Evolutionary conservation across 306 rosid species (phyloP), one percentile per base, ranked within the genome.

Genomic region (Macrotyloma uniflorum): DNA sequence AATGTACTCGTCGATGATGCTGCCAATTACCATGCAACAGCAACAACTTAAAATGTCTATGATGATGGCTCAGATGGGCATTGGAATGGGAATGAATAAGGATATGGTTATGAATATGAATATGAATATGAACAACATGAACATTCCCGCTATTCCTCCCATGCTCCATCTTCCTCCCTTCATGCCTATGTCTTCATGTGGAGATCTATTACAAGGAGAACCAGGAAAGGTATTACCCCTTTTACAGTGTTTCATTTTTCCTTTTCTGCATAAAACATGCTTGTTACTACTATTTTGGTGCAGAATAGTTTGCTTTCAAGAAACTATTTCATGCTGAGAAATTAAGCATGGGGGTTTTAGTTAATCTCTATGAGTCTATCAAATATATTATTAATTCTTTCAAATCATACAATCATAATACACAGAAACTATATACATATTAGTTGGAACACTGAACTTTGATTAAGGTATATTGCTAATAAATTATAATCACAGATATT

Each of bases 11-110:
- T 67, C 87, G 28, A 78, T 89, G 88, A 80, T 89, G 92, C 5
- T 87, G 75, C 91, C 91, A 20, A 75, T 86, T 83, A 59, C 89
- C 54, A 67, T 87, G 89, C 96, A 61, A 30, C 65, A 87, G 7
- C 67, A 87, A 28, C 95, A 87, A 9, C 85, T 89, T 64, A 91
- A 87, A n/a, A 84, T 91, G 97, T 79, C 90, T 16, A 61, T 61
- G 12, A 85, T 87, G 87, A 86, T 83, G 94, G 57, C 87, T 16
- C 84, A 82, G 3, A 83, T 86, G 83, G 82, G 84, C 19, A 74
- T 89, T 81, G 89, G 86, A 0, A 83, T 90, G 88, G 82, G 84
- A 5, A 61, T 61, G 67, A 61, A 0, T 16, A 74, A 36, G 18
- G 26, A 64, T 5, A 35, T 64, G 70, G 49, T 4, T 36, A 64